Evolutionary conservation across 139 green algal species (phyloP), one percentile per base, ranked within the genome.

Genomic region (Micractinium sp.): DNA sequence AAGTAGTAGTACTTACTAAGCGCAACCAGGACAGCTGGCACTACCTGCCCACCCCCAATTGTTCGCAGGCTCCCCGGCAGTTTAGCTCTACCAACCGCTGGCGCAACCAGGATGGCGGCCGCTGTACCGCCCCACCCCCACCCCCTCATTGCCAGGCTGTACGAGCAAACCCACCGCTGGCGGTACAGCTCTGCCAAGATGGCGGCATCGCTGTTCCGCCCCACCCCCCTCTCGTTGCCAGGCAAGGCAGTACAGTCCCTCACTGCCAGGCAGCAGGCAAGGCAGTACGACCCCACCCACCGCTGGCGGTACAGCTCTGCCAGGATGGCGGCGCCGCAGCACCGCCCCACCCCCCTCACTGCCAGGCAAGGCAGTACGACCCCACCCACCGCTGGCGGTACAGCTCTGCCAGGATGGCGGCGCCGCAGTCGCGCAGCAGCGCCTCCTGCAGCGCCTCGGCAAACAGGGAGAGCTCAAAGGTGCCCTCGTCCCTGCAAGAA

Each of bases 401-500:
- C 39, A 88, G 41, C 31, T 88, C 84, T 1, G 29, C 69, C 15
- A 92, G 61, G 36, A 95, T 90, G n/a, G 38, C 35, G 13, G 74
- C 61, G 22, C 94, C 94, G 73, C 94, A 95, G 71, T 94, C 92
- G 9, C 92, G 85, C 87, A 86, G 86, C 53, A 97, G 87, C 89
- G 95, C 92, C 69, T 97, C 94, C 36, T 96, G 90, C 41, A 97
- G 92, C 35, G 79, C 88, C 92, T 97, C 95, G 0, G 95, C 95
- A 83, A 96, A 93, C 67, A 97, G 78, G 12, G 83, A 93, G 84
- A 97, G 90, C 93, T 97, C 95, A 76, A 97, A 91, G 29, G 93
- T 95, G 76, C 76, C 83, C 90, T 97, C 95, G 33, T 94, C 93
- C 36, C 86, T 94, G 90, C 69, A 41, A 35, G 16, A 25, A 0